Conservation (phyloP, 2,329 filamentous ascomycete species). For the Simplicillium aogashimaense region DNA sequence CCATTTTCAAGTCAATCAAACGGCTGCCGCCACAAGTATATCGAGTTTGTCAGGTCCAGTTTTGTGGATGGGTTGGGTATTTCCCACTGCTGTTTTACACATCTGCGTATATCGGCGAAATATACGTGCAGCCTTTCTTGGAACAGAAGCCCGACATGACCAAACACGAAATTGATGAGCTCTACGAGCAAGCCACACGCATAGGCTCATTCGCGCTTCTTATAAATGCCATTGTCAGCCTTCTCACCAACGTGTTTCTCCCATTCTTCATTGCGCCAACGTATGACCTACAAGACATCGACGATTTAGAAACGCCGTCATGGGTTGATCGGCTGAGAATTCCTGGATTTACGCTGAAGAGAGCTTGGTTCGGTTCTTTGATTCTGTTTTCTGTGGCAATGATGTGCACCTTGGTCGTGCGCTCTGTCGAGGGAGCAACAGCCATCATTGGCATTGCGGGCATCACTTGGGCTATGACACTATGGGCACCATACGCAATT, state of each 20-base stretch:
- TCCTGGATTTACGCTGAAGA: conserved; percentile 74
- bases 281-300: conserved; percentile 43
- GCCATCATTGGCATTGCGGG: conserved; percentile 72
- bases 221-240: conserved; percentile 77
- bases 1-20: conserved; percentile 66
- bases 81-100: conserved; percentile 95
- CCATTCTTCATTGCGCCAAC: conserved; percentile 80
- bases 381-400: conserved; percentile 76
- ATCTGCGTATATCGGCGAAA: conserved; percentile 85
- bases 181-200: conserved; percentile 79
- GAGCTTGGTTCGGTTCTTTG: conserved; percentile 78
- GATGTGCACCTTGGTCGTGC: conserved; percentile 74
- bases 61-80: conserved; percentile 89
- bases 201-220: conserved; percentile 84
- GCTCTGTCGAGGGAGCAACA: conserved; percentile 60
- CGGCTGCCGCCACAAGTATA: conserved; percentile 73
- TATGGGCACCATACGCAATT: conserved; percentile 93
- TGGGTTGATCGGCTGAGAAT: conserved; percentile 57
- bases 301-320: conserved; percentile 17
- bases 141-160: conserved; percentile 69
- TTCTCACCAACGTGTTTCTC: conserved; percentile 70
- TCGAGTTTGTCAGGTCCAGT: conserved; percentile 72
- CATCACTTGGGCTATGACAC: conserved; percentile 83
- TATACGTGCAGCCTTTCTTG: conserved; percentile 80
- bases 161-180: conserved; percentile 61